These are phyloP conservation scores for Citrullus colocynthis DNA, from an alignment of 306 rosid genomes.

Conservation along the genomic window DNA sequence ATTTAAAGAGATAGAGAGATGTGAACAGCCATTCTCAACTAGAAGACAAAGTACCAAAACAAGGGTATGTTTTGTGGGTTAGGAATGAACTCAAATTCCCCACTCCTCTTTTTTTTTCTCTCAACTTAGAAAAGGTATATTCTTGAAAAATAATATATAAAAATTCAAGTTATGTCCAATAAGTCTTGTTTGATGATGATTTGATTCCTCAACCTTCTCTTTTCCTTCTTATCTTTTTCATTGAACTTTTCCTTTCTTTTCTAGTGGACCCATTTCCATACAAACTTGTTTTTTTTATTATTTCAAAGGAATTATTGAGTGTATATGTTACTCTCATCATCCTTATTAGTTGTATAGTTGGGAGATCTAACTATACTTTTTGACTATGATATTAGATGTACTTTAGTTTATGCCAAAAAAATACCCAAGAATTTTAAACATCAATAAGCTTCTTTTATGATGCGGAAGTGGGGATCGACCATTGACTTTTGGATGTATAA, in stretches of 20 bases:
- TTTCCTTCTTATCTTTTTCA: background rate
- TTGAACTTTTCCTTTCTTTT: background rate
- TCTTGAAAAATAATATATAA: background rate
- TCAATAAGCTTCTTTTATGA: background rate
- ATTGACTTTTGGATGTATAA: too few species aligned
- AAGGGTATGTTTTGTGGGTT: background rate
- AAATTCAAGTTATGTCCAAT: background rate
- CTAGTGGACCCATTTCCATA: conserved; percentile 1
- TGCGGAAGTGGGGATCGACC: too few species aligned
- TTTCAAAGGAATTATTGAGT: background rate
- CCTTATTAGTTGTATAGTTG: background rate
- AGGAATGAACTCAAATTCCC: background rate
- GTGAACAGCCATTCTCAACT: background rate
- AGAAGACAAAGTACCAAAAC: background rate
- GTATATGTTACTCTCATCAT: background rate
- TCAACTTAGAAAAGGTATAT: background rate
- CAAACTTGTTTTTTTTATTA: background rate
- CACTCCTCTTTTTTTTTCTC: background rate
- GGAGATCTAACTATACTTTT: background rate
- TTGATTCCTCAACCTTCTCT: background rate
- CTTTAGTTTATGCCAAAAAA: background rate
- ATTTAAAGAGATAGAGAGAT: background rate
- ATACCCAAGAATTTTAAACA: background rate
- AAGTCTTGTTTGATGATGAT: background rate
- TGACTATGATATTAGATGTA: background rate